Percentiles rank a stretch among this genome's conserved stretches.
These are phyloP conservation scores for Leccinum solheimii DNA, from an alignment of 1,284 basidiomycete species.

Conservation along the genomic window DNA sequence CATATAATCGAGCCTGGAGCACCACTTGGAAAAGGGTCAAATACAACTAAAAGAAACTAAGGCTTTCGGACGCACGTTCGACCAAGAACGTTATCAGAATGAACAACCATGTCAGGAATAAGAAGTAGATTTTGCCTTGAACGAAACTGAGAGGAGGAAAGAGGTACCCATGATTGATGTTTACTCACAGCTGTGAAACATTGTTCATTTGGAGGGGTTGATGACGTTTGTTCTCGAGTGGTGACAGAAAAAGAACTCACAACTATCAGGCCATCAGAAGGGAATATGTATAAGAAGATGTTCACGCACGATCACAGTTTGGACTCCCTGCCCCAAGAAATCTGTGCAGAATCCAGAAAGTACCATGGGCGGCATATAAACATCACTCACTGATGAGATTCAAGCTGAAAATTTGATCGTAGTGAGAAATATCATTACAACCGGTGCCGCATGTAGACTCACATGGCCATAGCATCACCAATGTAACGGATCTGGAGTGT, in stretches of 20 bases:
- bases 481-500: not conserved
- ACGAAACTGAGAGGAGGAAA: not conserved
- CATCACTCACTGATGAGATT: not conserved
- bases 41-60: not conserved
- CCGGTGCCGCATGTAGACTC: not conserved
- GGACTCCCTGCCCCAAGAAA: not conserved
- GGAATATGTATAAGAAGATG: not conserved
- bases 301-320: not conserved
- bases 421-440: not conserved
- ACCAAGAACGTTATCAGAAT: conserved; percentile 5
- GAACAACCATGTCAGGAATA: not conserved
- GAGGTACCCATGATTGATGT: not conserved
- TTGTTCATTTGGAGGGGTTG: not conserved
- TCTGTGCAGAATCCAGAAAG: not conserved
- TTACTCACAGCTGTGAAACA: not conserved
- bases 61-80: conserved; percentile 9
- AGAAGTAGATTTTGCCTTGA: conserved; percentile 13
- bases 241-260: not conserved
- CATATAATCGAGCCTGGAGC: conserved; percentile 20
- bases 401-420: not conserved
- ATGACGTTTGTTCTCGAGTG: no score
- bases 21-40: conserved; percentile 14
- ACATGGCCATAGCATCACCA: not conserved
- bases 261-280: not conserved
- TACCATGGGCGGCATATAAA: not conserved